These are phyloP conservation scores for Tolypocladium tundrense DNA, from an alignment of 2,329 filamentous ascomycete genomes.

Conservation along the genomic window DNA sequence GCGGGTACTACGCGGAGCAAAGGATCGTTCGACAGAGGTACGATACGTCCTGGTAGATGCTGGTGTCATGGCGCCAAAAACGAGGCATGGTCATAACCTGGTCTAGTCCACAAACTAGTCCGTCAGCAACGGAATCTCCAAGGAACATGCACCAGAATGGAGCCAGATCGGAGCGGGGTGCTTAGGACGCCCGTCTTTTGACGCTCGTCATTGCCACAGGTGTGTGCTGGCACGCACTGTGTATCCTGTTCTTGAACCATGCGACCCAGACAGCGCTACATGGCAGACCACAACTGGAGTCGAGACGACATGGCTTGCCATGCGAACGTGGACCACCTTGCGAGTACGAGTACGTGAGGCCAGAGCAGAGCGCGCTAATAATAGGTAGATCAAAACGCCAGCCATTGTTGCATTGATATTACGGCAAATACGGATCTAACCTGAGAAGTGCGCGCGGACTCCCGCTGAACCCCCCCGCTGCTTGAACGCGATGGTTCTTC, in stretches of 20 bases:
- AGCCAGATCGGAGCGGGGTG: not conserved
- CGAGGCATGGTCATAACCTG: not conserved
- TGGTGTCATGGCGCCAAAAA: not conserved
- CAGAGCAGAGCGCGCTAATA: not conserved
- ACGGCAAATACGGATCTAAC: not conserved
- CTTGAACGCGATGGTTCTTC: not conserved
- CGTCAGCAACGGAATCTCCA: conserved; percentile 1
- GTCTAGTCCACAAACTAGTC: not conserved
- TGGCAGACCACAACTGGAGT: not conserved
- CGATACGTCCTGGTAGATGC: not conserved
- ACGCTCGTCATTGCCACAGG: not conserved
- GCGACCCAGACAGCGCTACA: not conserved
- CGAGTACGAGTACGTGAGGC: not conserved
- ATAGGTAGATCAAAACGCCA: not conserved
- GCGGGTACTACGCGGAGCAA: not conserved
- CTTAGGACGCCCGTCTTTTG: not conserved
- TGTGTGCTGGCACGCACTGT: not conserved
- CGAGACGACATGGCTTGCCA: not conserved
- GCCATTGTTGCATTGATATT: not conserved
- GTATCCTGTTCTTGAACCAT: not conserved
- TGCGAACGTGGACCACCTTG: not conserved
- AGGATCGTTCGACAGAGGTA: not conserved
- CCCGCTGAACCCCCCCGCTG: not conserved
- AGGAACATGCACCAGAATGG: conserved; percentile 1
- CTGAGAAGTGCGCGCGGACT: not conserved